Conservation (phyloP, 176 grass and related monocot genomes). For the Carex littledalei region DNA sequence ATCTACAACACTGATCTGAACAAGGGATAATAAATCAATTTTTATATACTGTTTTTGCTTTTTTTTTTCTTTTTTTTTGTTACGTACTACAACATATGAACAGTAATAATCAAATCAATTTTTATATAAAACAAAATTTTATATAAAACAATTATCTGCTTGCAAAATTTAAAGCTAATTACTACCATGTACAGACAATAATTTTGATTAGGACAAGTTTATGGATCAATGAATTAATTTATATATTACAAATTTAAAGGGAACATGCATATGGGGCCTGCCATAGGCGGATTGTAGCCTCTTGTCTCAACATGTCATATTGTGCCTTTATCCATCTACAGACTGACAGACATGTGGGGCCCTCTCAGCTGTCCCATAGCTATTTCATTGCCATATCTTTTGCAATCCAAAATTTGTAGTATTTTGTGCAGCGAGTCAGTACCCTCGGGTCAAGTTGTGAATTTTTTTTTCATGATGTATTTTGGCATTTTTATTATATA, state of each 20-base stretch:
- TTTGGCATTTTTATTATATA: background rate
- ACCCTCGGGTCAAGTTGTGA: background rate
- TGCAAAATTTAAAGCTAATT: background rate
- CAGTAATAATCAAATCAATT: background rate
- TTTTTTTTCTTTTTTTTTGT: background rate
- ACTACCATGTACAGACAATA: background rate
- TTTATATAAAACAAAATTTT: background rate
- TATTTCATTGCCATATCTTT: background rate
- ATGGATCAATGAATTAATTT: background rate
- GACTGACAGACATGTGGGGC: conserved; percentile 2
- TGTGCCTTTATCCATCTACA: background rate
- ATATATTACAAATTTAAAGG: background rate
- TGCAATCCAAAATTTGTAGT: background rate
- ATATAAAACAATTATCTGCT: background rate
- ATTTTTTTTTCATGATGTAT: background rate
- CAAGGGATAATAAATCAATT: too few relatives aligned
- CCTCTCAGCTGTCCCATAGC: background rate
- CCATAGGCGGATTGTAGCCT: conserved; percentile 8
- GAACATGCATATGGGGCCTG: conserved; percentile 13
- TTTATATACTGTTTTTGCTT: background rate
- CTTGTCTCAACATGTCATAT: conserved; percentile 20
- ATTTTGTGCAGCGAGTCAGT: background rate
- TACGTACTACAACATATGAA: background rate
- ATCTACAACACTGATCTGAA: too few relatives aligned
- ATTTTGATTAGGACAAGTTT: background rate